Evolutionary conservation across 1,139 yeast genomes (phyloP), one percentile per base, ranked within the genome.

Genomic region (Candida pseudoviswanathii): DNA sequence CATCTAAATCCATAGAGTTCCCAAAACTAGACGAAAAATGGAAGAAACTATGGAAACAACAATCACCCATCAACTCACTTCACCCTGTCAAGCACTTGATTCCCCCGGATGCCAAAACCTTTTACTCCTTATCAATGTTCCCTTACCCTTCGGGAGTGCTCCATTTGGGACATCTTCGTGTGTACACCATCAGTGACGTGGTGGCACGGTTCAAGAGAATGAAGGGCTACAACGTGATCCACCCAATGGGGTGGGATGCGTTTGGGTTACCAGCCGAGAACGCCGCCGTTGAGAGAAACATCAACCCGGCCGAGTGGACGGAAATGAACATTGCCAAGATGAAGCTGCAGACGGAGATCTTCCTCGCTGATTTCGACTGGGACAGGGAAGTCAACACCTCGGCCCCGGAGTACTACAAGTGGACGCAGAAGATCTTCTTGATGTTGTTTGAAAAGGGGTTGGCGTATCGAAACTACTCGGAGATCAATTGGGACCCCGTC

Each of bases 161-260:
- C 10, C 99, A 94, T 63, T 84, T 94, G 80, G 99, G 99, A 0
- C 99, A 94, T 67, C 75, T 91, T 34, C 73, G 99, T 48, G 98
- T 94, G 0, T 94, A 89, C 66, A 88, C 97, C 1, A 90, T 94
- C 40, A 85, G 94, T 60, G 99, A 94, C 65, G 87, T 85, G 1
- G 65, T 94, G 37, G 81, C 96, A 1, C 71, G 98, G 56, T 94
- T 81, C 66, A 81, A 89, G 58, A 73, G 95, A 54, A 78, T 89
- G 68, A 81, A 79, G 50, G 97, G 97, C 0, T 81, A 77, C 55
- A 72, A 84, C 41, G 97, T 92, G 16, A 77, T 92, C 4, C 96
- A 94, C 64, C 97, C 99, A 0, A 92, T 94, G 96, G 99, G 99
- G 0, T 94, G 98, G 97, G 99, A 94, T 73, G 96, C 98, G 0